These are phyloP conservation scores for Mycena sanguinolenta DNA, from an alignment of 768 basidiomycete genomes.

Conservation along the genomic window DNA sequence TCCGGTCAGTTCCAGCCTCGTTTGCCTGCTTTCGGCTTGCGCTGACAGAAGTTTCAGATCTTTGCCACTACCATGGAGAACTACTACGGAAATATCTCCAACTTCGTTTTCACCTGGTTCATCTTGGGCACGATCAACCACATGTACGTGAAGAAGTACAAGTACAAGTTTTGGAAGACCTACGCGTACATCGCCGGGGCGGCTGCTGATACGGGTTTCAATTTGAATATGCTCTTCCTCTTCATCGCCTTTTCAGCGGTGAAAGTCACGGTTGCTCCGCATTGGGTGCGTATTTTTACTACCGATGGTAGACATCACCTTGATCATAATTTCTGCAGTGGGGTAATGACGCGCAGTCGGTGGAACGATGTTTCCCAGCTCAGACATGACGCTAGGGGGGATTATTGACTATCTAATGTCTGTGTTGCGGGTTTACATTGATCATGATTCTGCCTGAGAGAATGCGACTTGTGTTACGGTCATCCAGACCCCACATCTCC, in stretches of 20 bases:
- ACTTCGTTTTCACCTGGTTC: constrained; percentile 38
- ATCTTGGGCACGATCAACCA: constrained; percentile 42
- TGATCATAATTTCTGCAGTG: constrained; percentile 29
- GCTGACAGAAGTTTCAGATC: constrained; percentile 10
- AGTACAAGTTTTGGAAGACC: constrained; percentile 44
- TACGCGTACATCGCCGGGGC: constrained; percentile 42
- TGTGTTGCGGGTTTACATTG: no score
- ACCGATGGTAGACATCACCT: neutral
- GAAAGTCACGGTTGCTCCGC: constrained; percentile 38
- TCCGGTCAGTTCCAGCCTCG: constrained; percentile 20
- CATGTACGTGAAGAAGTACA: constrained; percentile 42
- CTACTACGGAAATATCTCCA: constrained; percentile 42
- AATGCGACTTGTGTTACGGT: no score
- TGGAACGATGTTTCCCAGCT: constrained; percentile 40
- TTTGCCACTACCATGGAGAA: constrained; percentile 41
- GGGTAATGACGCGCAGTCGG: constrained; percentile 42
- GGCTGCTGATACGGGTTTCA: constrained; percentile 43
- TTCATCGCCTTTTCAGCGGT: constrained; percentile 44
- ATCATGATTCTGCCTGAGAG: no score
- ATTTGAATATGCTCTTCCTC: constrained; percentile 43
- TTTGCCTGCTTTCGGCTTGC: neutral
- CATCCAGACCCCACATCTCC: neutral
- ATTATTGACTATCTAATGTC: no score
- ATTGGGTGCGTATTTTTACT: constrained; percentile 35
- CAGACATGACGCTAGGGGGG: no score